Conservation (phyloP, 2,329 filamentous ascomycete genomes). For the Cladobotryum protrusum region DNA sequence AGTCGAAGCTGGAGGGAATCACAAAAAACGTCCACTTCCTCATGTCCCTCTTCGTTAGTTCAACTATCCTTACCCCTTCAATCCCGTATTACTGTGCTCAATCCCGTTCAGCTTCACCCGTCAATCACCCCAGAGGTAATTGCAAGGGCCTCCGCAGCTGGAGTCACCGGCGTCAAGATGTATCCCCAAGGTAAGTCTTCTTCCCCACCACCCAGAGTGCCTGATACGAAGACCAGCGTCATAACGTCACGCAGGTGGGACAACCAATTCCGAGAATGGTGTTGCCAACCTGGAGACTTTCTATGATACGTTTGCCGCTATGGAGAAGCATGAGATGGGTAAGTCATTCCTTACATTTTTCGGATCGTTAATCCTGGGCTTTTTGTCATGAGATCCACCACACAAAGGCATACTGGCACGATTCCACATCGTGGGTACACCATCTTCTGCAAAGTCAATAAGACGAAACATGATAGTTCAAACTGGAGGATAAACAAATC, state of each 20-base stretch:
- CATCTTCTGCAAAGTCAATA: too few relatives aligned
- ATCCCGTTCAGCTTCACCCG: conserved; percentile 41
- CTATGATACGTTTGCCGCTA: conserved; percentile 77
- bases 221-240: conserved; percentile 13
- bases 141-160: conserved; percentile 63
- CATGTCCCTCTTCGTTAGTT: conserved; percentile 61
- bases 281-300: conserved; percentile 65
- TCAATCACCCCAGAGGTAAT: conserved; percentile 64
- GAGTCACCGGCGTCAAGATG: conserved; percentile 66
- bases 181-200: conserved; percentile 47
- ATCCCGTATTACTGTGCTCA: neutral
- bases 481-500: too few relatives aligned
- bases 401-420: too few relatives aligned
- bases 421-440: too few relatives aligned
- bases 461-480: too few relatives aligned
- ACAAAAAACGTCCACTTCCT: conserved; percentile 60
- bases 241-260: conserved; percentile 39
- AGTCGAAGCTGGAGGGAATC: conserved; percentile 51
- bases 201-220: neutral
- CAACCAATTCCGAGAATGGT: conserved; percentile 62
- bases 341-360: neutral
- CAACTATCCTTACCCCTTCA: neutral
- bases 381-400: too few relatives aligned
- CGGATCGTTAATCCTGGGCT: too few relatives aligned
- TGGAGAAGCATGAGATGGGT: conserved; percentile 70